A percentile compares a stretch with the other conserved stretches of the same genome.
phyloP scores from a whole-genome alignment of 2,329 filamentous ascomycete genomes.

The Cladosporium colombiae region DNA sequence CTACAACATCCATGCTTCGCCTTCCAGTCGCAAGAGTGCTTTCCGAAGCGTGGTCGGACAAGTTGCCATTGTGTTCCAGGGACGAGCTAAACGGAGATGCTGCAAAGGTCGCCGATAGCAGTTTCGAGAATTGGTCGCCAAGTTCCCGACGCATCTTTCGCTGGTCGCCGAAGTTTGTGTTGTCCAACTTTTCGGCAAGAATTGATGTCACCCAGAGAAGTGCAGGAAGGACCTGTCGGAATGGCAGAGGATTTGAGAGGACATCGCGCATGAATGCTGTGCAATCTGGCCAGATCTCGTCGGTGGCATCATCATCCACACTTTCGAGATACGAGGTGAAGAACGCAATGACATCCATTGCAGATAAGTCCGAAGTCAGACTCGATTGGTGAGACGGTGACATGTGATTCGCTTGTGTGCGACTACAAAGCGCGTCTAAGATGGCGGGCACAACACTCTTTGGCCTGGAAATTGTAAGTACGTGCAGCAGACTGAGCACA shows the following conservation, averaged over 20 bases:
- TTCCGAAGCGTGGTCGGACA: neutral
- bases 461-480: slow-evolving; percentile 85
- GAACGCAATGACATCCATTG: slow-evolving; percentile 83
- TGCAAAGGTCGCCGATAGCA: slow-evolving; percentile 92
- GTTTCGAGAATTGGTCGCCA: slow-evolving; percentile 84
- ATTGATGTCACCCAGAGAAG: slow-evolving; percentile 87
- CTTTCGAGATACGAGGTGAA: slow-evolving; percentile 86
- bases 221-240: slow-evolving; percentile 83
- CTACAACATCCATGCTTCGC: slow-evolving; percentile 63
- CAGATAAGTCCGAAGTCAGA: slow-evolving; percentile 79
- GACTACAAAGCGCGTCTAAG: slow-evolving; percentile 94
- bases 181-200: slow-evolving; percentile 91
- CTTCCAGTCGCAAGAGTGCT: slow-evolving; percentile 6
- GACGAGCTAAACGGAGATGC: slow-evolving; percentile 40
- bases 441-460: slow-evolving; percentile 90
- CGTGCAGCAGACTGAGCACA: slow-evolving; percentile 84
- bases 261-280: slow-evolving; percentile 87
- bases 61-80: slow-evolving; percentile 25
- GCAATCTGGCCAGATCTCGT: slow-evolving; percentile 97
- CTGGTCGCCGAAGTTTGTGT: slow-evolving; percentile 96
- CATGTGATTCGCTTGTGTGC: slow-evolving; percentile 79
- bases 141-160: slow-evolving; percentile 87
- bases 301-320: slow-evolving; percentile 93
- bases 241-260: slow-evolving; percentile 88
- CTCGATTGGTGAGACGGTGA: slow-evolving; percentile 82